Base-by-base conservation (phyloP, 139 green algal genomes). In the Zygnema cylindricum region DNA sequence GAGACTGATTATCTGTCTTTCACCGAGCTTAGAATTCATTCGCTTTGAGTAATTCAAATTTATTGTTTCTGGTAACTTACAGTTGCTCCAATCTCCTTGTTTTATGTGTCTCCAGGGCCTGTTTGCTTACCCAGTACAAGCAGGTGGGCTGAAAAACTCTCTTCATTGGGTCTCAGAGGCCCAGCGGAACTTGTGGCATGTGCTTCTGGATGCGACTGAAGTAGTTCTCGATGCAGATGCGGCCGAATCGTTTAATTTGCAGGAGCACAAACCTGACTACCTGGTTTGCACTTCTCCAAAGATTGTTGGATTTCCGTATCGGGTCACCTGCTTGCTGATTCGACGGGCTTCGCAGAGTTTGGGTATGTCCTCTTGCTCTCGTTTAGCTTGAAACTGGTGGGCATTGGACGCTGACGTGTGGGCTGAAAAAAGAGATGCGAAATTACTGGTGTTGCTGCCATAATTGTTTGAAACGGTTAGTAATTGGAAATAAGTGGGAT, bases 121-220 rank as follows among this genome's bases (percentile, higher is more conserved):
- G 1, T 88, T 88, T 35, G 82, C 82, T 39, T 88, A 85, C 16
- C 82, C 82, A 36, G 36, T 88, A 71, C 36, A 55, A n/a, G 82
- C 82, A 16, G 69, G 69, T 25, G 82, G 82, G 16, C 35, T 41
- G n/a, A 43, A 39, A 0, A 49, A 42, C 23, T 88, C 82, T 36
- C 42, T 88, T 35, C 82, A 88, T 22, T 88, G 82, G 82, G 39
- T 88, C 23, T 85, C 82, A 3, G 82, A 88, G 71, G 82, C 82
- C 21, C 82, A 88, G 35, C 69, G 82, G 36, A 88, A 84, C 33
- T 43, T 40, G 38, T 88, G 82, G 82, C 82, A 88, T 23, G 82
- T 88, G 69, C 82, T 88, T 7, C 82, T 88, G 22, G 82, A 88
- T 86, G 82, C 69, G 0, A 75, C 82, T 33, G 82, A 69, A 42